Percentiles rank a stretch among this genome's conserved stretches.
Conservation (phyloP, 139 green algal genomes). For the Tetradesmus lagerheimii region DNA sequence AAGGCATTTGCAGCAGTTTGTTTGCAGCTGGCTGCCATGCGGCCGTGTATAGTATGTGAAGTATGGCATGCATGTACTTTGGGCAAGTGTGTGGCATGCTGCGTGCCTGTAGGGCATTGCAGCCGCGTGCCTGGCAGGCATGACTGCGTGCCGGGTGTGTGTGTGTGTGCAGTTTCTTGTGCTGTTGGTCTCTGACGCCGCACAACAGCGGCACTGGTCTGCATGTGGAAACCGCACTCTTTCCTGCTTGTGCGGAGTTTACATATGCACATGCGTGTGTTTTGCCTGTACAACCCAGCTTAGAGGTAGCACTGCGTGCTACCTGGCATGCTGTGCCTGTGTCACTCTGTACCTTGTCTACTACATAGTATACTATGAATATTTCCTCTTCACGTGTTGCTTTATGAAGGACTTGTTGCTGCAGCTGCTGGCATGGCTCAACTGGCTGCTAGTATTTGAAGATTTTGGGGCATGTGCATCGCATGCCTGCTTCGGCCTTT, state of each 20-base stretch:
- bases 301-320: no score
- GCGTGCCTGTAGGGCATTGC: background rate
- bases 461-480: background rate
- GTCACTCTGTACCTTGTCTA: no score
- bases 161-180: background rate
- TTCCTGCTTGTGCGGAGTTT: background rate
- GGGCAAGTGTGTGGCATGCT: background rate
- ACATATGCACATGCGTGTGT: background rate
- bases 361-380: background rate
- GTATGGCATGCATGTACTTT: background rate
- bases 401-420: background rate
- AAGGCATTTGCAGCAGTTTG: no score
- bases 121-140: background rate
- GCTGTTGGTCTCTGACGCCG: background rate
- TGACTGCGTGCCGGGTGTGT: background rate
- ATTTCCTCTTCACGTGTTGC: background rate
- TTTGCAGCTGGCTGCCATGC: background rate
- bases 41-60: background rate
- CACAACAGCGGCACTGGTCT: no score
- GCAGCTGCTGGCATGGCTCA: background rate
- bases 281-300: no score
- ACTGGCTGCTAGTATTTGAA: background rate
- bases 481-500: background rate
- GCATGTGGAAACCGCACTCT: no score
- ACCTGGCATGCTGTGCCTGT: no score